A percentile compares a stretch with the other conserved stretches of the same genome.
Evolutionary conservation across 2,329 filamentous ascomycete genomes (phyloP).

Genomic region (Talaromyces albobiverticillius): DNA sequence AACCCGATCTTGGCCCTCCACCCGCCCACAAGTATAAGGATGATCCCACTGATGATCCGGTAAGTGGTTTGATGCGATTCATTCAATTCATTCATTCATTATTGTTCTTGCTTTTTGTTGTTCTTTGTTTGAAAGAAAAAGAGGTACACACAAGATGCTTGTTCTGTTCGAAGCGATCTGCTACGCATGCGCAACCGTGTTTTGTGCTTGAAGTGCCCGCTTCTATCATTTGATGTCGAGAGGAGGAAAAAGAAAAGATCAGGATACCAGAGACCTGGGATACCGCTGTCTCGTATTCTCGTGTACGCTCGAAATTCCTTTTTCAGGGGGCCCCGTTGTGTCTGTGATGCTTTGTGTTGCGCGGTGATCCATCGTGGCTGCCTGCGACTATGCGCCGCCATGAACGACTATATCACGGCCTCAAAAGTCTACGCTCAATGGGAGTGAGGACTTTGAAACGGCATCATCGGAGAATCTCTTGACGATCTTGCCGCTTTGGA

Average conservation of each 20-base stretch:
- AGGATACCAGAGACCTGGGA: not conserved
- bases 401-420: not conserved
- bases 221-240: not conserved
- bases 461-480: not conserved
- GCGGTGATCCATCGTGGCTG: not conserved
- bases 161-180: no score
- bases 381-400: not conserved
- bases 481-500: not conserved
- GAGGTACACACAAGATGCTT: not conserved
- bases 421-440: not conserved
- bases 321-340: not conserved
- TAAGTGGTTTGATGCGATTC: constrained; percentile 32
- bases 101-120: constrained; percentile 16
- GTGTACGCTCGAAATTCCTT: not conserved
- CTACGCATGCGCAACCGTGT: not conserved
- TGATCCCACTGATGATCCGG: constrained; percentile 46
- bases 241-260: not conserved
- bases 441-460: not conserved
- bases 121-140: constrained; percentile 12
- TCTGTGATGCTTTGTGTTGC: not conserved
- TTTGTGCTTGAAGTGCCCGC: not conserved
- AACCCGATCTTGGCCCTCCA: constrained; percentile 38
- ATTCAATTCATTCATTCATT: constrained; percentile 17
- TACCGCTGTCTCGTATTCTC: not conserved
- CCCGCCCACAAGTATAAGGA: constrained; percentile 46